These are phyloP conservation scores for Vigna nakashimae DNA, from an alignment of 306 rosid species.

Conservation along the genomic window DNA sequence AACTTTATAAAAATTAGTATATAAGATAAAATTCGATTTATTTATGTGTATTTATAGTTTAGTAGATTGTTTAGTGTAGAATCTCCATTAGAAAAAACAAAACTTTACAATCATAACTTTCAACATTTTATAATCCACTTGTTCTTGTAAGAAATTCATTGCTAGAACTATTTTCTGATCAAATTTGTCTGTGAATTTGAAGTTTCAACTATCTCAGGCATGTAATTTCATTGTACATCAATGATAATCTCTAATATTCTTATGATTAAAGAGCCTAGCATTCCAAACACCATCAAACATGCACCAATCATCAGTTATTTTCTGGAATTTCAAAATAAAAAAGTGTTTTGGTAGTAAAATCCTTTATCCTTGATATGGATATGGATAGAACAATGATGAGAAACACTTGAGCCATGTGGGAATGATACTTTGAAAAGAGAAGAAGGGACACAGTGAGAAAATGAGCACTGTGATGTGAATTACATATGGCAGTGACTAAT, in stretches of 20 bases:
- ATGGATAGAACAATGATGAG: slow-evolving; percentile 27
- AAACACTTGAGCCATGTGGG: slow-evolving; percentile 12
- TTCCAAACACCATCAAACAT: slow-evolving; percentile 24
- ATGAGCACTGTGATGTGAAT: not conserved
- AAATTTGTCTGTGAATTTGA: not conserved
- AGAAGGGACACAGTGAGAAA: not conserved
- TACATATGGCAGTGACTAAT: not conserved
- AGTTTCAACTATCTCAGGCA: not conserved
- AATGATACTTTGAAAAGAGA: not conserved
- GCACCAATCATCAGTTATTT: slow-evolving; percentile 8
- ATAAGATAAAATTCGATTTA: too few species aligned
- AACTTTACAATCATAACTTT: too few species aligned
- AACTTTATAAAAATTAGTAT: too few species aligned
- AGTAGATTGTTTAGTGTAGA: too few species aligned
- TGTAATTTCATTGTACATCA: not conserved
- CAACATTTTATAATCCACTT: too few species aligned
- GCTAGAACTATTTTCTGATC: slow-evolving; percentile 5
- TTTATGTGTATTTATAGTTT: too few species aligned
- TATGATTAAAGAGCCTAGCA: not conserved
- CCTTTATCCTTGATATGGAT: slow-evolving; percentile 32
- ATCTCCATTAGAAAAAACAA: too few species aligned
- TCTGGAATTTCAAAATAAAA: not conserved
- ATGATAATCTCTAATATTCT: not conserved
- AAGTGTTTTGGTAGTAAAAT: not conserved
- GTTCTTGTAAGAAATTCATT: not conserved